Base-by-base conservation (phyloP, 2,329 filamentous ascomycete genomes). In the Diaporthe caulivora region DNA sequence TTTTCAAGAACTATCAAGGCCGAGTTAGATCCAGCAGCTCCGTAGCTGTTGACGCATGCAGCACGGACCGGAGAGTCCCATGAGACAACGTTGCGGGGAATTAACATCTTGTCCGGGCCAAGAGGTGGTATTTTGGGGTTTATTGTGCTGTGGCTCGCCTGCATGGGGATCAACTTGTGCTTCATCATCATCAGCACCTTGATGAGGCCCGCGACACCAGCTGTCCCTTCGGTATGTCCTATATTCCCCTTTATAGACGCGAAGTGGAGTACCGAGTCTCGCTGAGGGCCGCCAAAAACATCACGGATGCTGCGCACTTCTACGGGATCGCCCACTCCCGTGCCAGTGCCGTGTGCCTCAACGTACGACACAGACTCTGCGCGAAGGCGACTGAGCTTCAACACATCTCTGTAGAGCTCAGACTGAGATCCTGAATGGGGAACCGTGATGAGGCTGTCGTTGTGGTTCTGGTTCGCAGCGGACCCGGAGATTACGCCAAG, bases 301-400 rank as follows among this genome's bases (percentile, higher is more conserved):
- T 80, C 78, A 0, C 81, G 81, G 3, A 83, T 76, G 42, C 80
- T 81, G 3, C 76, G 80, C 44, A 81, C 72, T 71, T 80, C 78
- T 2, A 74, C 74, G 0, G 82, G 82, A 54, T 86, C 84, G 0
- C 84, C 84, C 1, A 82, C 81, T 3, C 76, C 76, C 2, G 85
- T 87, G 7, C 84, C 85, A 0, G 85, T 86, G 1, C 84, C 85
- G 57, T 87, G 86, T 2, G 80, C 79, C 67, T 85, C 83, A 10
- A 84, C 79, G 9, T 79, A 77, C 0, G 79, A 72, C 7, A 83
- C 77, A 2, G 79, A 67, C 1, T 73, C 55, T 0, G 81, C 77
- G 2, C 72, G 67, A 1, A 82, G 44, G 2, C 74, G 60, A 17
- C 78, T 75, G 40, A 76, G 72, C 3, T 60, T 24, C 49, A 84